Evolutionary conservation across 148 eudicot species (phyloP).

Genomic region (Agrostemma githago): DNA sequence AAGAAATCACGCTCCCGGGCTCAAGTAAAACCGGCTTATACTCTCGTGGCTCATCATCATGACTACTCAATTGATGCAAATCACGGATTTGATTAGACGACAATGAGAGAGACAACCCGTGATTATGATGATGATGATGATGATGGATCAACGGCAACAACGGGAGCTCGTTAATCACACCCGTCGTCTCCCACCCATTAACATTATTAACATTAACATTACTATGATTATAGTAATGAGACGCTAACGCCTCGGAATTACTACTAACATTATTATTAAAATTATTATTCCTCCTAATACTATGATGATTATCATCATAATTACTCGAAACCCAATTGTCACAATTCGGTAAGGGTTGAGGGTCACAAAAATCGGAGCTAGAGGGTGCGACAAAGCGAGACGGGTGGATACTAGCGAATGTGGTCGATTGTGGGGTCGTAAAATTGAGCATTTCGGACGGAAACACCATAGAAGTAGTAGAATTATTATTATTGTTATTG

Average conservation of each 20-base stretch:
- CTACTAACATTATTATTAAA: background rate
- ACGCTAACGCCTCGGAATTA: background rate
- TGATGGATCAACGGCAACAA: constrained; percentile 16
- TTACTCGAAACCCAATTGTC: constrained; percentile 19
- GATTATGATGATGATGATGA: background rate
- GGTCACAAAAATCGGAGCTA: constrained; percentile 9
- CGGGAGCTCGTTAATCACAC: constrained; percentile 17
- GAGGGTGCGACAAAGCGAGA: constrained; percentile 18
- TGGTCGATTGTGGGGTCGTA: background rate
- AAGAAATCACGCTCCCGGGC: constrained; percentile 5
- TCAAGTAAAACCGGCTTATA: constrained; percentile 20
- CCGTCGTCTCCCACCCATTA: constrained; percentile 15
- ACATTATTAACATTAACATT: background rate
- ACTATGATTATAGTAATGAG: constrained; percentile 7
- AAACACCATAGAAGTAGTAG: background rate
- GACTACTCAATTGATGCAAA: background rate
- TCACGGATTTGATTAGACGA: constrained; percentile 23
- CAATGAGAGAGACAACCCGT: constrained; percentile 18
- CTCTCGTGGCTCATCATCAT: constrained; percentile 6
- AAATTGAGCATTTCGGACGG: constrained; percentile 22
- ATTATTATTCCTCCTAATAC: background rate
- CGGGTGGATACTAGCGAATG: constrained; percentile 20
- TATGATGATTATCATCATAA: background rate
- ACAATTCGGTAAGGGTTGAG: background rate
- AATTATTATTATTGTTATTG: too few species aligned